Evolutionary conservation across 441 rosid genomes (phyloP).

Genomic region (Pelargonium citronellum): DNA sequence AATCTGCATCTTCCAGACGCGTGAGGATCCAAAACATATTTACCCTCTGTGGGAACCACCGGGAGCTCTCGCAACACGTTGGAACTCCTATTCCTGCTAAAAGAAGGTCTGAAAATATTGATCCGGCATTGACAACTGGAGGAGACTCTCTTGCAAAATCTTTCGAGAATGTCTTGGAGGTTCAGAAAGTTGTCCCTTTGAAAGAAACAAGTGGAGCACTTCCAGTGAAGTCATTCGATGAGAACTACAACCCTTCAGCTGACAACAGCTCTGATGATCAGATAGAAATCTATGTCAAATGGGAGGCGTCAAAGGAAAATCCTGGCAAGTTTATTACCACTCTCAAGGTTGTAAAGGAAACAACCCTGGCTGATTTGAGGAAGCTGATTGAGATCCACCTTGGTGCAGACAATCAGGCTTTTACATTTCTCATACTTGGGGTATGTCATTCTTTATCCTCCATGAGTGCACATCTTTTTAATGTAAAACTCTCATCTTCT

Average conservation of each 20-base stretch:
- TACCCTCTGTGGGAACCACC: slow-evolving; percentile 80
- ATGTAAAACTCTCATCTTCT: background rate
- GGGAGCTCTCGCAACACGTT: slow-evolving; percentile 68
- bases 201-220: background rate
- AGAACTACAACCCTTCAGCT: slow-evolving; percentile 38
- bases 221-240: slow-evolving; percentile 14
- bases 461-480: background rate
- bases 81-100: slow-evolving; percentile 33
- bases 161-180: slow-evolving; percentile 21
- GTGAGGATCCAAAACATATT: slow-evolving; percentile 77
- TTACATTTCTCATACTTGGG: slow-evolving; percentile 52
- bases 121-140: slow-evolving; percentile 10
- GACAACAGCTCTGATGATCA: slow-evolving; percentile 30
- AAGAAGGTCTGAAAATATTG: slow-evolving; percentile 28
- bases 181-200: slow-evolving; percentile 14
- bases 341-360: slow-evolving; percentile 44
- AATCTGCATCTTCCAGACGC: slow-evolving; percentile 49
- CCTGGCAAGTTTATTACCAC: slow-evolving; percentile 47
- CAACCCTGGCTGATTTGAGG: slow-evolving; percentile 60
- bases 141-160: slow-evolving; percentile 13
- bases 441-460: slow-evolving; percentile 27
- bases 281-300: slow-evolving; percentile 49
- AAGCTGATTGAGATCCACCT: slow-evolving; percentile 66
- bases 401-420: slow-evolving; percentile 46
- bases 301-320: slow-evolving; percentile 56